Conservation (phyloP, 1,284 basidiomycete genomes). For the Leccinum pallidistipes region DNA sequence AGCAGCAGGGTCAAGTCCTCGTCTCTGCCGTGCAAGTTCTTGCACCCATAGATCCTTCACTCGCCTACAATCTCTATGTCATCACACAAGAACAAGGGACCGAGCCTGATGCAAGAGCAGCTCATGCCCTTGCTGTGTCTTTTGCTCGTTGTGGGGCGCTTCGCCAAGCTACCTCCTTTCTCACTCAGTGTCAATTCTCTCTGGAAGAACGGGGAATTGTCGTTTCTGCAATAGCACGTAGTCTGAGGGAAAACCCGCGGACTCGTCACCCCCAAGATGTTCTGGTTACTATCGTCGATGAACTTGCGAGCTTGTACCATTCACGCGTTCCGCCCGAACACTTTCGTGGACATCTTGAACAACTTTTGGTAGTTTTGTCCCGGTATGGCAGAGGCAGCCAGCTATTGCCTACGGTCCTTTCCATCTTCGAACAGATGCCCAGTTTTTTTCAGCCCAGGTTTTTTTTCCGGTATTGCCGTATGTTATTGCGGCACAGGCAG, state of each 20-base stretch:
- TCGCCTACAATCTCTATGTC: slow-evolving; percentile 23
- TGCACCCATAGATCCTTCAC: slow-evolving; percentile 16
- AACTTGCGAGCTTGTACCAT: slow-evolving; percentile 23
- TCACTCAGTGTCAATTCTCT: slow-evolving; percentile 18
- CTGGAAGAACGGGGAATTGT: slow-evolving; percentile 19
- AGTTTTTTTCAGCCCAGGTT: slow-evolving; percentile 26
- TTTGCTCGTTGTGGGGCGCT: slow-evolving; percentile 20
- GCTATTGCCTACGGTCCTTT: slow-evolving; percentile 20
- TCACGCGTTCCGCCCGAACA: slow-evolving; percentile 24
- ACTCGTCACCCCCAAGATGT: slow-evolving; percentile 7
- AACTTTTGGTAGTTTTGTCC: slow-evolving; percentile 25
- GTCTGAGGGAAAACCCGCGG: slow-evolving; percentile 18
- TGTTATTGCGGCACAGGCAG: slow-evolving; percentile 23
- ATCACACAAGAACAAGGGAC: slow-evolving; percentile 3
- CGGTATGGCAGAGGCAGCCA: slow-evolving; percentile 19
- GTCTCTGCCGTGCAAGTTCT: slow-evolving; percentile 20
- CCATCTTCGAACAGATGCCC: slow-evolving; percentile 18
- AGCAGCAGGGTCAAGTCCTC: slow-evolving; percentile 16
- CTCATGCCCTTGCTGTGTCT: slow-evolving; percentile 20
- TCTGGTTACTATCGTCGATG: slow-evolving; percentile 18
- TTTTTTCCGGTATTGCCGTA: slow-evolving; percentile 23
- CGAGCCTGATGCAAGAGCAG: not conserved
- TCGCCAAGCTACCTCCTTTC: slow-evolving; percentile 14
- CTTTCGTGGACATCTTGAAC: slow-evolving; percentile 32
- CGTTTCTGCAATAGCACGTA: slow-evolving; percentile 24